Evolutionary conservation across 1,284 basidiomycete species (phyloP).

Genomic region (Trametes sp.): DNA sequence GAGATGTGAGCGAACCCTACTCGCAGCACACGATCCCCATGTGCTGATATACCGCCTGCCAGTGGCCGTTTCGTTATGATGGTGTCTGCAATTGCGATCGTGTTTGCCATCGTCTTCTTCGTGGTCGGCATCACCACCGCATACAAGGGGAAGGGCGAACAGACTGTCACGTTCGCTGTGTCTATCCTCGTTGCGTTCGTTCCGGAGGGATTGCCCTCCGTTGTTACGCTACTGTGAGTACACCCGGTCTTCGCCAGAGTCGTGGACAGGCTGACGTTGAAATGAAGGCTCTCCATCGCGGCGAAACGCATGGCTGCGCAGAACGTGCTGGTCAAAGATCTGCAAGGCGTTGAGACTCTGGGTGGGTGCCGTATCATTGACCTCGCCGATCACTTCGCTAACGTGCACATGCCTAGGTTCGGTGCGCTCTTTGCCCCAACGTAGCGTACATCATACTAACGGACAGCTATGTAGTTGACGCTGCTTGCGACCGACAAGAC

Average conservation of each 20-base stretch:
- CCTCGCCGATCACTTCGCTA: not conserved
- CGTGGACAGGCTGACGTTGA: not conserved
- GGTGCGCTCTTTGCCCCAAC: slow-evolving; percentile 27
- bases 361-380: slow-evolving; percentile 38
- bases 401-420: slow-evolving; percentile 43
- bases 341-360: slow-evolving; percentile 77
- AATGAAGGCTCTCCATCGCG: slow-evolving; percentile 64
- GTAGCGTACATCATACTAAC: slow-evolving; percentile 1
- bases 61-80: slow-evolving; percentile 67
- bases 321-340: slow-evolving; percentile 74
- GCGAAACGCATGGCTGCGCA: slow-evolving; percentile 77
- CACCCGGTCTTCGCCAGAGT: too few relatives aligned
- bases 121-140: slow-evolving; percentile 69
- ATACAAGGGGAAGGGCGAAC: slow-evolving; percentile 66
- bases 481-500: slow-evolving; percentile 80
- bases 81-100: slow-evolving; percentile 65
- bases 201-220: slow-evolving; percentile 73
- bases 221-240: slow-evolving; percentile 65
- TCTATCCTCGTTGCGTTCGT: slow-evolving; percentile 79
- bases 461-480: slow-evolving; percentile 51
- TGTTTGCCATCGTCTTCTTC: slow-evolving; percentile 72
- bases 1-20: slow-evolving; percentile 59
- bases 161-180: slow-evolving; percentile 73
- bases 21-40: not conserved
- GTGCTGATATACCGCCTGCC: not conserved